These are phyloP conservation scores for Plectranthus barbatus DNA, from an alignment of 257 asterid genomes.

Conservation along the genomic window DNA sequence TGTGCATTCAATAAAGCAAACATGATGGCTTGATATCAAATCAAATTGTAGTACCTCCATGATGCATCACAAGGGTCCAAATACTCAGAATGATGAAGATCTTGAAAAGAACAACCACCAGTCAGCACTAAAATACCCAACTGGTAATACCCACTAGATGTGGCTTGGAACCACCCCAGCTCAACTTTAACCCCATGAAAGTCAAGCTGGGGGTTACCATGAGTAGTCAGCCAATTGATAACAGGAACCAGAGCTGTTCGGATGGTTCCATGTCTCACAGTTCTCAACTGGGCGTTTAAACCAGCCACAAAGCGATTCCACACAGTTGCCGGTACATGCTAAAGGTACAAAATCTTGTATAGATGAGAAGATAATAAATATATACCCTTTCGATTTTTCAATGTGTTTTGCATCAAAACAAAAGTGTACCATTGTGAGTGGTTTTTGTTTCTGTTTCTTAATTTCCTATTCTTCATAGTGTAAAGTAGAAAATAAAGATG, in stretches of 20 bases:
- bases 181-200: conserved; percentile 86
- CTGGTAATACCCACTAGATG: conserved; percentile 89
- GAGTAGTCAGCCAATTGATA: conserved; percentile 68
- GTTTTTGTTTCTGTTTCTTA: neutral
- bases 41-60: conserved; percentile 47
- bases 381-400: neutral
- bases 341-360: conserved; percentile 19
- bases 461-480: neutral
- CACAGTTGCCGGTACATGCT: conserved; percentile 92
- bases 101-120: conserved; percentile 54
- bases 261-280: conserved; percentile 66
- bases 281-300: conserved; percentile 80
- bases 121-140: conserved; percentile 78
- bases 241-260: conserved; percentile 66
- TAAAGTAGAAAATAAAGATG: neutral
- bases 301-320: conserved; percentile 95
- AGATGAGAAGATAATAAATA: conserved; percentile 19
- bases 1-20: neutral
- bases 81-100: conserved; percentile 53
- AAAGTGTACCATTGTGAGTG: neutral
- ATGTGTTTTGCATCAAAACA: neutral
- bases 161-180: conserved; percentile 97
- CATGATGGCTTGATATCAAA: conserved; percentile 6
- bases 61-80: conserved; percentile 43
- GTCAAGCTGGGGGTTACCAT: conserved; percentile 87